Percentiles rank a stretch among this genome's conserved stretches.
Evolutionary conservation across 75 land plant species (phyloP).

Genomic region (Ceratopteris richardii): DNA sequence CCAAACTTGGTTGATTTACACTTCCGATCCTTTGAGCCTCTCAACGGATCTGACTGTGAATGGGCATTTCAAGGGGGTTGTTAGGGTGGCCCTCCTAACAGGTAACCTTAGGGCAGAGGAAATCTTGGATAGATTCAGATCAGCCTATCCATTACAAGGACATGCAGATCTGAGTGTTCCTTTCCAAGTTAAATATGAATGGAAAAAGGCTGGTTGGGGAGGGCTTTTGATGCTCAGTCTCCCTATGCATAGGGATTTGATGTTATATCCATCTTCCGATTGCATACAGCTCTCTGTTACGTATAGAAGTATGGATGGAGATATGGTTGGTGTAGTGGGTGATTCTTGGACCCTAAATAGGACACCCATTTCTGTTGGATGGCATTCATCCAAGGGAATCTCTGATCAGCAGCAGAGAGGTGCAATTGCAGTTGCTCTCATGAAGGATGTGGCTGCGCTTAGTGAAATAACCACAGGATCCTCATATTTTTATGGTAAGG

Average conservation of each 20-base stretch:
- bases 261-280: constrained; percentile 8
- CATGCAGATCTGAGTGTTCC: constrained; percentile 1
- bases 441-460: no score
- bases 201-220: constrained; percentile 13
- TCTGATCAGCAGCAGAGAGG: no score
- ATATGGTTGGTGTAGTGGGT: constrained; percentile 42
- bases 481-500: constrained; percentile 81
- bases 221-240: constrained; percentile 30
- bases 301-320: constrained; percentile 24
- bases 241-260: constrained; percentile 17
- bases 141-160: constrained; percentile 20
- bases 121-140: constrained; percentile 16
- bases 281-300: no score
- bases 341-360: constrained; percentile 59
- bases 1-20: constrained; percentile 28
- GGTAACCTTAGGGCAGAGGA: background rate
- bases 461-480: no score
- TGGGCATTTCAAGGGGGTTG: constrained; percentile 7
- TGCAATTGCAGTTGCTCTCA: no score
- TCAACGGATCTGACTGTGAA: constrained; percentile 6
- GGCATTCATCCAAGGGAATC: constrained; percentile 60
- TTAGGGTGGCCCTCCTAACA: constrained; percentile 13
- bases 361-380: constrained; percentile 42
- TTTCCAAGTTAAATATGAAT: constrained; percentile 10
- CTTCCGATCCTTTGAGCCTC: constrained; percentile 21